Evolutionary conservation across 176 grass and related monocot genomes (phyloP).

Genomic region (Phoenix dactylifera): DNA sequence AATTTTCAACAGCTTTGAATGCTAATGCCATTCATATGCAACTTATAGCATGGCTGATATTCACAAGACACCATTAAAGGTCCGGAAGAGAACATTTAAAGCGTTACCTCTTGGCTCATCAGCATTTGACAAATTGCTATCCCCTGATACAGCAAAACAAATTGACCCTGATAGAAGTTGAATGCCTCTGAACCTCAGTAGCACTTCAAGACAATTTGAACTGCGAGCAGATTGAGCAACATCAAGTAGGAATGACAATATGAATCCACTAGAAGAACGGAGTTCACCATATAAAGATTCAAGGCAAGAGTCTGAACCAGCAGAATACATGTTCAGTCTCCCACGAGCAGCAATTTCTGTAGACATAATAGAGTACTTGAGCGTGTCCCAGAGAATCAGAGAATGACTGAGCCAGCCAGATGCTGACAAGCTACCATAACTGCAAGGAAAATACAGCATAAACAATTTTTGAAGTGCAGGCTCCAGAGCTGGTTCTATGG

Average conservation of each 20-base stretch:
- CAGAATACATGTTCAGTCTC: slow-evolving; percentile 32
- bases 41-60: no score
- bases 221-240: slow-evolving; percentile 64
- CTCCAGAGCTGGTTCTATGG: slow-evolving; percentile 44
- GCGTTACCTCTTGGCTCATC: slow-evolving; percentile 54
- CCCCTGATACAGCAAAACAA: slow-evolving; percentile 64
- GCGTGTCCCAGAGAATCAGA: slow-evolving; percentile 86
- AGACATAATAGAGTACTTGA: slow-evolving; percentile 67
- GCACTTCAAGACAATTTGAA: slow-evolving; percentile 65
- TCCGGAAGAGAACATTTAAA: no score
- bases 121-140: slow-evolving; percentile 49
- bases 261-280: slow-evolving; percentile 88
- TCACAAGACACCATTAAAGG: no score
- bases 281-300: slow-evolving; percentile 59
- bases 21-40: no score
- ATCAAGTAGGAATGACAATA: slow-evolving; percentile 66
- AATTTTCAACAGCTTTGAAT: no score
- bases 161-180: slow-evolving; percentile 78
- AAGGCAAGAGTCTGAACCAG: slow-evolving; percentile 43
- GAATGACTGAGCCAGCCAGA: slow-evolving; percentile 61
- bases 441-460: slow-evolving; percentile 70
- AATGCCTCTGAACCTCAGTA: slow-evolving; percentile 73
- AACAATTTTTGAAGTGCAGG: slow-evolving; percentile 62
- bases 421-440: slow-evolving; percentile 49
- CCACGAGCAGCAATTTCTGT: slow-evolving; percentile 79